Percentiles rank a stretch among this genome's conserved stretches.
Evolutionary conservation across 495 filamentous ascomycete species (phyloP).

Genomic region (Pyronema domesticum): DNA sequence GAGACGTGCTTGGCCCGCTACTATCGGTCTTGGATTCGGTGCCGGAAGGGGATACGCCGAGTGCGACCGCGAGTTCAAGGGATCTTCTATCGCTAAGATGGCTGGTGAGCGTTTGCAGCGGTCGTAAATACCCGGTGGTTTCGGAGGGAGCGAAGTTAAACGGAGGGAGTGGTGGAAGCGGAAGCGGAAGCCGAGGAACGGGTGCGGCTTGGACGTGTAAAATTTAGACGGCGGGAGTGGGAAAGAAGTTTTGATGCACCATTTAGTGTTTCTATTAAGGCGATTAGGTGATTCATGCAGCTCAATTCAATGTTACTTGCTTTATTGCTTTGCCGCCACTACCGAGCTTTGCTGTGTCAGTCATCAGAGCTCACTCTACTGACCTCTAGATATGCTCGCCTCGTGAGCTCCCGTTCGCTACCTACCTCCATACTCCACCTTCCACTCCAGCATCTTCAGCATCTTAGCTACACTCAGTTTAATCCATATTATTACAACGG

Average conservation of each 20-base stretch:
- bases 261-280: too few species aligned
- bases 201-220: not conserved
- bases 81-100: slow-evolving; percentile 32
- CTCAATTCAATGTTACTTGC: too few species aligned
- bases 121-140: slow-evolving; percentile 8
- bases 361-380: too few species aligned
- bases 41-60: slow-evolving; percentile 94
- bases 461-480: too few species aligned
- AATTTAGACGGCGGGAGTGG: not conserved
- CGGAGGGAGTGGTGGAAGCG: not conserved
- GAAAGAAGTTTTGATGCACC: not conserved
- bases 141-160: not conserved
- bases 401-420: too few species aligned
- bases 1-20: slow-evolving; percentile 88
- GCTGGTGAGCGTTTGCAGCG: slow-evolving; percentile 19
- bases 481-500: too few species aligned
- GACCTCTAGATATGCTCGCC: too few species aligned
- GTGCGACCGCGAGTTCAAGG: slow-evolving; percentile 49
- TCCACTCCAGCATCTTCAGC: too few species aligned
- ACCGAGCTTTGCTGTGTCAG: too few species aligned
- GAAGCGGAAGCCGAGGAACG: not conserved
- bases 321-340: too few species aligned
- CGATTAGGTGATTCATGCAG: too few species aligned
- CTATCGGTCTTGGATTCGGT: slow-evolving; percentile 81
- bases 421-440: too few species aligned